Evolutionary conservation across 164 flowering plant genomes (phyloP), one percentile per base, ranked within the genome.

Genomic region (Annona cherimola): DNA sequence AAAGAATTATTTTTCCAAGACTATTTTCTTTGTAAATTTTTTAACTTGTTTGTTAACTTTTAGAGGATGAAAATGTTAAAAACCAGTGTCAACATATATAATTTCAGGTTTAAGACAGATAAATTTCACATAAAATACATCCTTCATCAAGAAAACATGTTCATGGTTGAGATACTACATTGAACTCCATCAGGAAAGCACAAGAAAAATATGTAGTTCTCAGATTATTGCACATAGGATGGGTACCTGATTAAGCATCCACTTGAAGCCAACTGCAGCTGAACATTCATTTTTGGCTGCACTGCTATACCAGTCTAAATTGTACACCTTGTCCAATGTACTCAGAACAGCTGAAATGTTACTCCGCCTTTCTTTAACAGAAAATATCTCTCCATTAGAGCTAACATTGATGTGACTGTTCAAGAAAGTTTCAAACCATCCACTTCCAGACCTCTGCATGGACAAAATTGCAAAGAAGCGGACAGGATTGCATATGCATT

Each of bases 201-300:
- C 3, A 16, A 16, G 35, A 26, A 26, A 26, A 26, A 26, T 26
- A 26, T 26, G 35, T 1, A 50, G 57, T 50, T 16, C 57, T 2
- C 9, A 50, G 14, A 50, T 9, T 2, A 2, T 11, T 50, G 16
- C 57, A 50, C 57, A 16, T 50, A 65, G 14, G 16, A 4, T 3
- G 4, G 59, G 12, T 64, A 82, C 87, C 85, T 84, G 87, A 79
- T 85, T 85, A 60, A 85, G 83, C 87, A 85, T 85, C 86, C 87
- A 85, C 72, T 85, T 85, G 72, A 85, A 80, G 45, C 87, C 87
- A 68, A 85, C 84, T 54, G 84, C 84, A 70, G 87, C 86, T 11
- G 82, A 75, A 77, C 87, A 85, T 66, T 81, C 84, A 63, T 83
- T 85, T 69, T 83, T 85, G 70, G 87, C 76, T 63, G 87, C 86